These are phyloP conservation scores for Penicillium ucsense DNA, from an alignment of 495 filamentous ascomycete genomes.

Conservation along the genomic window DNA sequence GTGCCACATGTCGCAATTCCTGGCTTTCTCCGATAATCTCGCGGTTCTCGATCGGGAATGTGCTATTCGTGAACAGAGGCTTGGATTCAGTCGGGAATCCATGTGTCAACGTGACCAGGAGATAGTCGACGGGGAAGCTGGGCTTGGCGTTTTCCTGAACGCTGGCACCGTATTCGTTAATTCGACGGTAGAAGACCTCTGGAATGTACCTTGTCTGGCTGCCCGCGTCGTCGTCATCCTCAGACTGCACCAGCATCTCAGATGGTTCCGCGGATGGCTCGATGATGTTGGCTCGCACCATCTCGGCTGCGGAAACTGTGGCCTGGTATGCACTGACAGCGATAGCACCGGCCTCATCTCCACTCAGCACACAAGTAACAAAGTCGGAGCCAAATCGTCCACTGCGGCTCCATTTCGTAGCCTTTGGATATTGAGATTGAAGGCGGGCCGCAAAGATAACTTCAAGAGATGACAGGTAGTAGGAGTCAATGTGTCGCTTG, in stretches of 20 bases:
- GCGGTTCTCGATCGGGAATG: slow-evolving; percentile 85
- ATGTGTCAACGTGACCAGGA: slow-evolving; percentile 91
- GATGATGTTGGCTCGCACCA: slow-evolving; percentile 90
- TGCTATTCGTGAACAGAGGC: slow-evolving; percentile 58
- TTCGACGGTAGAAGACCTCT: slow-evolving; percentile 90
- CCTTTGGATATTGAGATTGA: slow-evolving; percentile 79
- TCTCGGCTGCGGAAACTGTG: slow-evolving; percentile 89
- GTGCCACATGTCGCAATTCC: slow-evolving; percentile 53
- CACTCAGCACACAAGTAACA: slow-evolving; percentile 89
- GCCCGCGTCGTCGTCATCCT: slow-evolving; percentile 66
- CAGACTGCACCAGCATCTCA: slow-evolving; percentile 89
- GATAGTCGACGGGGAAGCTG: slow-evolving; percentile 90
- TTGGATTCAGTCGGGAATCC: slow-evolving; percentile 78
- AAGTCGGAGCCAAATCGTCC: slow-evolving; percentile 94
- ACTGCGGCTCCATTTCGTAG: slow-evolving; percentile 94
- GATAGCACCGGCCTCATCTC: slow-evolving; percentile 83
- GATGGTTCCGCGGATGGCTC: slow-evolving; percentile 88
- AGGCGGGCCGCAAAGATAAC: slow-evolving; percentile 79
- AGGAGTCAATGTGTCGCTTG: slow-evolving; percentile 93
- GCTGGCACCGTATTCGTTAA: slow-evolving; percentile 93
- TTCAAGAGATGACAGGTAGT: slow-evolving; percentile 87
- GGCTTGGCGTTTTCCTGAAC: slow-evolving; percentile 97
- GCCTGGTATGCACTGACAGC: slow-evolving; percentile 87
- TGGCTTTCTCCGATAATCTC: slow-evolving; percentile 77
- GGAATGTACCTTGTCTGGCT: slow-evolving; percentile 83